Evolutionary conservation across 257 asterid genomes (phyloP).

Genomic region (Solanum etuberosum): DNA sequence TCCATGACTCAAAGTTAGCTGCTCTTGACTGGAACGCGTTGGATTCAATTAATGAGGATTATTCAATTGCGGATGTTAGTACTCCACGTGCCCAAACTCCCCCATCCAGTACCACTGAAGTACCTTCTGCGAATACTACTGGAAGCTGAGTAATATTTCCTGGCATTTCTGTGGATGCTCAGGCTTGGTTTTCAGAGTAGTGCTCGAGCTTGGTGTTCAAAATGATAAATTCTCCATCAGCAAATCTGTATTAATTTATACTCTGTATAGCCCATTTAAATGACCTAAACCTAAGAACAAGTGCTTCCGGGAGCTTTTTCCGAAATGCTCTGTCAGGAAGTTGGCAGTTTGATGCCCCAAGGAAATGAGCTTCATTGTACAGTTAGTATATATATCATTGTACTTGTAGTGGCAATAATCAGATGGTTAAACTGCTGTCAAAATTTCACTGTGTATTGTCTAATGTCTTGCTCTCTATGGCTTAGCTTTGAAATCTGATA

Average conservation of each 20-base stretch:
- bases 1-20: slow-evolving; percentile 21
- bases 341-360: neutral
- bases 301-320: neutral
- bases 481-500: neutral
- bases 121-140: slow-evolving; percentile 19
- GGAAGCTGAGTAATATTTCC: slow-evolving; percentile 13
- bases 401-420: neutral
- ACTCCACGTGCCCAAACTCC: slow-evolving; percentile 44
- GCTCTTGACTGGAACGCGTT: slow-evolving; percentile 36
- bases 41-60: slow-evolving; percentile 29
- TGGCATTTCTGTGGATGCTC: neutral
- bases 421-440: neutral
- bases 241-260: neutral
- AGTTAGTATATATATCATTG: neutral
- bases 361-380: neutral
- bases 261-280: neutral
- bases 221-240: neutral
- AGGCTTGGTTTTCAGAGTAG: neutral
- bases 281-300: neutral
- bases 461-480: neutral
- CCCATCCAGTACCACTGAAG: slow-evolving; percentile 22
- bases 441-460: neutral
- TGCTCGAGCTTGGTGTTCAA: neutral
- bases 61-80: slow-evolving; percentile 17
- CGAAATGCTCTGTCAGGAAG: neutral